Conservation (phyloP, 1,284 basidiomycete species). For the Inonotus hispidus region DNA sequence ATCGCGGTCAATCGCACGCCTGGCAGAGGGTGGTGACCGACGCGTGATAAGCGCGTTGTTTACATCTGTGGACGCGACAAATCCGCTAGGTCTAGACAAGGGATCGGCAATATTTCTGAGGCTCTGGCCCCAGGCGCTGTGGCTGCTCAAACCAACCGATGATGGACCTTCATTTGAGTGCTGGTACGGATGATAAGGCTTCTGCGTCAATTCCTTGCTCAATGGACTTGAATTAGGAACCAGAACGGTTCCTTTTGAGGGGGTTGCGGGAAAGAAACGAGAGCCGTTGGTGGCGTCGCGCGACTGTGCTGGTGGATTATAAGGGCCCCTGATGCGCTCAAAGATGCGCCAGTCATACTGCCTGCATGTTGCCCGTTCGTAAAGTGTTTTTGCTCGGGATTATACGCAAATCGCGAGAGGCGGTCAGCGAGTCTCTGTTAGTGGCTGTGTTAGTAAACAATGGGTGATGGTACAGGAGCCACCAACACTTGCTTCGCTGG, state of each 20-base stretch:
- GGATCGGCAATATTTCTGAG: constrained; percentile 41
- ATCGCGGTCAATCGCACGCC: constrained; percentile 33
- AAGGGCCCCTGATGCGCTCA: constrained; percentile 5
- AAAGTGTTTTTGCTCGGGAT: constrained; percentile 29
- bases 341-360: constrained; percentile 16
- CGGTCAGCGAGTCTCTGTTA: constrained; percentile 5
- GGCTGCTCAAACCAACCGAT: constrained; percentile 33
- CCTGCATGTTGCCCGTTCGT: constrained; percentile 31
- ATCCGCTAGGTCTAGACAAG: constrained; percentile 55
- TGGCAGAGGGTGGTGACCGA: constrained; percentile 32
- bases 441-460: constrained; percentile 1
- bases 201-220: constrained; percentile 32
- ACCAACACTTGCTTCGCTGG: constrained; percentile 12
- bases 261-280: constrained; percentile 37
- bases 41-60: constrained; percentile 32
- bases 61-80: constrained; percentile 35
- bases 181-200: constrained; percentile 18
- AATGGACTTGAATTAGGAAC: constrained; percentile 71
- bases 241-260: constrained; percentile 48
- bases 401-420: constrained; percentile 13
- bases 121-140: constrained; percentile 35
- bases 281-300: constrained; percentile 47
- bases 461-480: constrained; percentile 1
- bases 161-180: constrained; percentile 36
- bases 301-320: constrained; percentile 44